Base-by-base conservation (phyloP, 768 basidiomycete species). In the Russula emetica region DNA sequence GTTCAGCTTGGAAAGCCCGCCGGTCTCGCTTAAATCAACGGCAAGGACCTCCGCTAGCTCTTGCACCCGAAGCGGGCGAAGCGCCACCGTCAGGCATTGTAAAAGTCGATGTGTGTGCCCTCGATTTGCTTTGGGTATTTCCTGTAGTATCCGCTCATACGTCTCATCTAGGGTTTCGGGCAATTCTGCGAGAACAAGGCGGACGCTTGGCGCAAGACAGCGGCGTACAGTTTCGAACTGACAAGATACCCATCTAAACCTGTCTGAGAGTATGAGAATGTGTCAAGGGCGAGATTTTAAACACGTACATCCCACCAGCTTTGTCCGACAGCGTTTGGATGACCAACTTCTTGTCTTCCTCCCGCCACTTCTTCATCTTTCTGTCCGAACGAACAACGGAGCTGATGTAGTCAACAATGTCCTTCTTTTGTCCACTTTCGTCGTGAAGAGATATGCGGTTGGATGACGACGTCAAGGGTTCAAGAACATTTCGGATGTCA, bases 21-120 rank as follows among this genome's bases (percentile, higher is more conserved):
- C 36, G 9, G 22, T 14, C n/a, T 5, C 53, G 9, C 22, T 24
- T 14, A 55, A 38, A 14, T 55, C 53, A 26, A 55, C 7, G 22
- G 53, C 34, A 38, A 55, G 53, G 53, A 55, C n/a, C 24, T 55
- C 53, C 16, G 36, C 53, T 18, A 55, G 53, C 22, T 55, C 53
- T 13, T 55, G 34, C 36, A 55, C 53, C 13, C 53, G 53, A 55
- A 55, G 53, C 7, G 36, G 53, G 22, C 53, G 53, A 38, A 55
- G 22, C 2, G 53, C 22, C 34, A 55, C 52, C 10, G 52, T 36
- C 18, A 53, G 32, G 34, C 53, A 53, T 53, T 53, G 32, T 10
- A 53, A 34, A 0, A 53, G 52, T 34, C 32, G 52, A 53, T 22
- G 32, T 7, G 52, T 13, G 32, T 53, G 52, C 52, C 22, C 32